Conservation (phyloP, 116 monocot species). For the Papilionanthe hybrid region DNA sequence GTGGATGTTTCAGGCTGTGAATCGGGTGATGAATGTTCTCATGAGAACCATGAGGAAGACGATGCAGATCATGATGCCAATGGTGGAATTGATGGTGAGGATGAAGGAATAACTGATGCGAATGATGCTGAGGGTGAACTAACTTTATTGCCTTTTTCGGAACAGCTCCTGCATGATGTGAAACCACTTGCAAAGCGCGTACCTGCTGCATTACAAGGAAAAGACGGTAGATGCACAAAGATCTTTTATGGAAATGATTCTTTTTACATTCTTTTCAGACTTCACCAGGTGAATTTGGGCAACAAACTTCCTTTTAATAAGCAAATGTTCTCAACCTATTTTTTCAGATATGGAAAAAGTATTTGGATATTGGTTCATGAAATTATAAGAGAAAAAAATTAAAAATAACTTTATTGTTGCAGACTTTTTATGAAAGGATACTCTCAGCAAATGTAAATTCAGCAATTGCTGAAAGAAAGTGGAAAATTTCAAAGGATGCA, state of each 20-base stretch:
- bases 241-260: conserved; percentile 99
- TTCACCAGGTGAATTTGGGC: conserved; percentile 65
- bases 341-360: neutral
- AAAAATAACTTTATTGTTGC: neutral
- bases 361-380: neutral
- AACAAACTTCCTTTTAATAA: too few relatives aligned
- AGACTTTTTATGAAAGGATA: conserved; percentile 88
- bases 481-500: conserved; percentile 55
- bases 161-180: conserved; percentile 48
- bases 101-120: conserved; percentile 69
- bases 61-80: conserved; percentile 70
- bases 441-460: conserved; percentile 79
- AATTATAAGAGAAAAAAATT: neutral
- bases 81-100: conserved; percentile 93
- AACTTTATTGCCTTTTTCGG: conserved; percentile 52
- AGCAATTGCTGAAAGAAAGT: conserved; percentile 52
- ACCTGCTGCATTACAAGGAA: conserved; percentile 44
- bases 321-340: neutral
- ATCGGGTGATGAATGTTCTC: too few relatives aligned
- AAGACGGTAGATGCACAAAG: conserved; percentile 45
- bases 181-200: conserved; percentile 89
- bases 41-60: conserved; percentile 75
- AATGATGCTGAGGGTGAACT: conserved; percentile 69
- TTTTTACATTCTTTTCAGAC: conserved; percentile 88
- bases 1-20: too few relatives aligned